Base-by-base conservation (phyloP, 2,329 filamentous ascomycete genomes). In the Fusarium hainanense region DNA sequence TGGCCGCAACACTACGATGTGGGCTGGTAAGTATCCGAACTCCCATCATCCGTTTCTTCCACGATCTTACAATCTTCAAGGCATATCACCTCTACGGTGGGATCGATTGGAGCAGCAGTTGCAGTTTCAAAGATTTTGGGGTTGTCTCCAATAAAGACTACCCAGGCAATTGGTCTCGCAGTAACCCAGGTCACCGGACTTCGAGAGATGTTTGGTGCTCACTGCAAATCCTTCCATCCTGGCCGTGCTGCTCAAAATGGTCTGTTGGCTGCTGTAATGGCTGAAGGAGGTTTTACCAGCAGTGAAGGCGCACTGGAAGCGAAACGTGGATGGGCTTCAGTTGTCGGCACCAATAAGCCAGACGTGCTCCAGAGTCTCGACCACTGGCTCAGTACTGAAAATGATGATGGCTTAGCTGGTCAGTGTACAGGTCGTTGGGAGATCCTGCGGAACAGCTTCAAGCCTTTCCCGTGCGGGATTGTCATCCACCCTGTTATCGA, bases 1-100 rank as follows among this genome's bases (percentile, higher is more conserved):
- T 60, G 58, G 58, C 58, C 58, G 1, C 18, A 58, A 20, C 58
- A 60, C 43, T 58, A 58, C 0, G 42, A 60, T 14, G 21, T 60
- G 2, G 58, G 58, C 8, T 60, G 58, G 58, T 58, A 60, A 48
- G 52, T 34, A 4, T 27, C 9, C 12, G 27, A 16, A 16, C 14
- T 14, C 11, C 8, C 7, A 28, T 2, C 25, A 3, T n/a, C 9
- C 25, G 9, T 27, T 4, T 27, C 25, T 27, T 27, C 25, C 25
- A 34, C 1, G 3, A 6, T 4, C 57, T 42, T 2, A 60, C 0
- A 7, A 0, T 0, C 0, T 3, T 48, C 27, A 16, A 58, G 43
- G 52, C 58, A 60, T 4, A 58, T 60, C 4, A 60, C 52, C 9
- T 60, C 52, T 0, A 37, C 52, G 0, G 42, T 58, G 3, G 52